Percentiles rank a stretch among this genome's conserved stretches.
Evolutionary conservation across 2,329 filamentous ascomycete genomes (phyloP).

Genomic region (Xylariaceae sp.): DNA sequence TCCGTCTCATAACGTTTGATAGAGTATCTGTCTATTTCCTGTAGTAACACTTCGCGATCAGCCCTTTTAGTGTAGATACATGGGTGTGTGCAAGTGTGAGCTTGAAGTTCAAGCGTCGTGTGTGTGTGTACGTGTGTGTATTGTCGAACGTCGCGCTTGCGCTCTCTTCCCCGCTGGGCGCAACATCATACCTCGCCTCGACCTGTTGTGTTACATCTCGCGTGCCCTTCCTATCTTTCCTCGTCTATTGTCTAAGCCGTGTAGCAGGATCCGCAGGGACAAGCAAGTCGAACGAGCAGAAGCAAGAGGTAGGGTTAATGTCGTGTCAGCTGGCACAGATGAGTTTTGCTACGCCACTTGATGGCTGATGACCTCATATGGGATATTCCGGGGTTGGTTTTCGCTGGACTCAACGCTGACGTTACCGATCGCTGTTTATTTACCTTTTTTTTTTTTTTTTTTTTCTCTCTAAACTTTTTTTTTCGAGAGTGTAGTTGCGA

Average conservation of each 20-base stretch:
- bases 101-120: no score
- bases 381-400: neutral
- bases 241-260: no score
- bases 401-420: neutral
- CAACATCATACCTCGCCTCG: constrained; percentile 15
- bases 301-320: no score
- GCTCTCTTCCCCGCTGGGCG: constrained; percentile 6
- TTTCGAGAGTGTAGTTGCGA: neutral
- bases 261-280: no score
- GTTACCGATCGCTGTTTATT: neutral
- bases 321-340: constrained; percentile 8
- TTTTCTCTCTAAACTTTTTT: no score
- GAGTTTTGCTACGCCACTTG: neutral
- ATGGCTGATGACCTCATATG: constrained; percentile 10
- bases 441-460: no score
- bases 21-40: neutral
- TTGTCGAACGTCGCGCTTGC: neutral
- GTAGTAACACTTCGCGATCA: constrained; percentile 23
- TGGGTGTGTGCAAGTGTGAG: no score
- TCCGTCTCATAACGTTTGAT: constrained; percentile 13
- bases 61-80: neutral
- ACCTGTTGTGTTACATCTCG: constrained; percentile 19
- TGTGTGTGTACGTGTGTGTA: neutral
- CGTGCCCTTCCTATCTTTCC: neutral
- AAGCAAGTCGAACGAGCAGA: no score